Percentiles rank a stretch among this genome's conserved stretches.
Evolutionary conservation across 345 rosid species (phyloP).

Genomic region (Geranium brycei): DNA sequence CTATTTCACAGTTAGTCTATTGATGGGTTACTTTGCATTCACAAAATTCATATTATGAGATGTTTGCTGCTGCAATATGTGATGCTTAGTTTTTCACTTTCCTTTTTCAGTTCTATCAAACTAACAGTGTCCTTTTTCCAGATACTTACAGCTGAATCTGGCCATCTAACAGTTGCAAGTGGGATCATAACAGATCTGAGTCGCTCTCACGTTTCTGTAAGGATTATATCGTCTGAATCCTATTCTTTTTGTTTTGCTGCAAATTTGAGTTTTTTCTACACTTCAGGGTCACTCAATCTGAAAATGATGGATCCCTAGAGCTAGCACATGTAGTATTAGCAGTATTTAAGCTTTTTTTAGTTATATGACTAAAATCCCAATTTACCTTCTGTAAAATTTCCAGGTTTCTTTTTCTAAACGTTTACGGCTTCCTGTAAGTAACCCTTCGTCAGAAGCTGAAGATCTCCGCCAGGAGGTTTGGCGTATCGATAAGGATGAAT

Average conservation of each 20-base stretch:
- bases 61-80: not conserved
- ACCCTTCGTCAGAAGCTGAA: constrained; percentile 28
- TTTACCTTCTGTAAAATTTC: constrained; percentile 14
- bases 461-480: constrained; percentile 52
- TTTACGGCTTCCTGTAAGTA: constrained; percentile 62
- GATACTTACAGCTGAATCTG: constrained; percentile 62
- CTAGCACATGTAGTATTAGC: not conserved
- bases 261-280: not conserved
- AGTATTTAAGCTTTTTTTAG: constrained; percentile 6
- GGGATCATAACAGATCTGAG: constrained; percentile 65
- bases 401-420: constrained; percentile 79
- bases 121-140: constrained; percentile 13
- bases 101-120: not conserved
- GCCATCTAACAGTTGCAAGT: constrained; percentile 48
- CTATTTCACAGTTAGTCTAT: not conserved
- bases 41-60: not conserved
- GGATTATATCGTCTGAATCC: constrained; percentile 12
- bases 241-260: not conserved
- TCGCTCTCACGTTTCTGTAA: constrained; percentile 65
- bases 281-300: not conserved
- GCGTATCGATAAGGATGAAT: constrained; percentile 80
- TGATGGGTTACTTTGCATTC: not conserved
- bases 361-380: constrained; percentile 1
- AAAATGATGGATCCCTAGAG: not conserved
- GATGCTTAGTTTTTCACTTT: not conserved